These are phyloP conservation scores for Huntiella abstrusa DNA, from an alignment of 2,329 filamentous ascomycete genomes.

Conservation along the genomic window DNA sequence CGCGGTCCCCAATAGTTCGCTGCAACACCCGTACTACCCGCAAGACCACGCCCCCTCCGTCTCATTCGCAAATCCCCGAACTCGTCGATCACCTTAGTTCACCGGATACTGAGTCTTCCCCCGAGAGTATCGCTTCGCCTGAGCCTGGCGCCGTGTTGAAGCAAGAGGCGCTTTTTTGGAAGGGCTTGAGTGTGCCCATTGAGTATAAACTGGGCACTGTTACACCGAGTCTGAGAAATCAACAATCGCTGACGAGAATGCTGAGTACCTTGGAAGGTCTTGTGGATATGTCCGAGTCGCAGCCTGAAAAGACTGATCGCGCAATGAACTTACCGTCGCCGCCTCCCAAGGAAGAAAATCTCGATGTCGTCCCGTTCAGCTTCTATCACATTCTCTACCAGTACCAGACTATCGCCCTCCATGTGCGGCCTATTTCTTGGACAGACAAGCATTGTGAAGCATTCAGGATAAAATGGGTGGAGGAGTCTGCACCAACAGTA, in stretches of 20 bases:
- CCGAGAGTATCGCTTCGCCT: background rate
- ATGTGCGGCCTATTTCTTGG: constrained; percentile 35
- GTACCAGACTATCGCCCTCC: constrained; percentile 21
- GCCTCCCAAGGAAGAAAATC: background rate
- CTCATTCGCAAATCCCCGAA: background rate
- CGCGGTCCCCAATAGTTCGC: background rate
- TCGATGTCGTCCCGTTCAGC: constrained; percentile 1
- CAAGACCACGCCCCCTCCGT: background rate
- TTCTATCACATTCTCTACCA: constrained; percentile 8
- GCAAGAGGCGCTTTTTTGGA: background rate
- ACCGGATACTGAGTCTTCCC: background rate
- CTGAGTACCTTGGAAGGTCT: background rate
- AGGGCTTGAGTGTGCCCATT: background rate
- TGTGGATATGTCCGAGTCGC: background rate
- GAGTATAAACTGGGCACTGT: constrained; percentile 1
- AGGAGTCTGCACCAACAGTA: constrained; percentile 12
- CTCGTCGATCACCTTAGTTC: background rate
- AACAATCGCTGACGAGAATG: background rate
- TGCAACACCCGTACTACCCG: background rate
- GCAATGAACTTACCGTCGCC: too few relatives aligned
- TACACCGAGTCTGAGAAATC: background rate
- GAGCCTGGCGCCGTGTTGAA: background rate
- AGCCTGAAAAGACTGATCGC: too few relatives aligned
- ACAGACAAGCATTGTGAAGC: constrained; percentile 31
- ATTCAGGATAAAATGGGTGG: constrained; percentile 28